Evolutionary conservation across 202 grass and related monocot species (phyloP).

Genomic region (Brachypodium distachyon): DNA sequence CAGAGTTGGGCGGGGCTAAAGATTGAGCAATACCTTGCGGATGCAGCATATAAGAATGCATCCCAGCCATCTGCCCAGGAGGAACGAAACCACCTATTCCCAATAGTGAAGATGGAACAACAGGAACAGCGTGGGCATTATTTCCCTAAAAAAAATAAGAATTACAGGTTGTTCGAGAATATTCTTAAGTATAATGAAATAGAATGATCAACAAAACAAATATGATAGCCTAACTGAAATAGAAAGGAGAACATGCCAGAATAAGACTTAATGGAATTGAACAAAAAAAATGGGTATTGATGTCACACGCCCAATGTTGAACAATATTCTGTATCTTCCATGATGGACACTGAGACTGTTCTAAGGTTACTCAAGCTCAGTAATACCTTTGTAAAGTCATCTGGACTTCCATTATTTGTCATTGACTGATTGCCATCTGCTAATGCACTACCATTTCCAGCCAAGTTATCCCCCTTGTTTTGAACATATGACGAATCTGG

Average conservation of each 20-base stretch:
- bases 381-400: constrained; percentile 54
- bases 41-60: constrained; percentile 87
- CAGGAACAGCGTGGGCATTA: constrained; percentile 33
- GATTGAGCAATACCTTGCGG: constrained; percentile 69
- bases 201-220: not conserved
- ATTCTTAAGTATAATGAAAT: not conserved
- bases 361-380: not conserved
- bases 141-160: constrained; percentile 44
- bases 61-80: constrained; percentile 43
- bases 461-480: constrained; percentile 51
- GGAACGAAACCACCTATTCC: constrained; percentile 56
- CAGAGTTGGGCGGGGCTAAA: constrained; percentile 57
- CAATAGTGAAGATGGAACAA: constrained; percentile 58
- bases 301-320: not conserved
- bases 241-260: not conserved
- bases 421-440: constrained; percentile 29
- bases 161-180: not conserved
- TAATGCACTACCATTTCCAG: constrained; percentile 52
- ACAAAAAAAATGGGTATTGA: not conserved
- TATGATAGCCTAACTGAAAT: not conserved
- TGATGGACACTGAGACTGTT: not conserved
- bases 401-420: constrained; percentile 48
- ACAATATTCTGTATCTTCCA: constrained; percentile 8
- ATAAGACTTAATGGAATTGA: not conserved
- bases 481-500: constrained; percentile 46